Conservation (phyloP, 1,284 basidiomycete species). For the Megacollybia platyphylla region DNA sequence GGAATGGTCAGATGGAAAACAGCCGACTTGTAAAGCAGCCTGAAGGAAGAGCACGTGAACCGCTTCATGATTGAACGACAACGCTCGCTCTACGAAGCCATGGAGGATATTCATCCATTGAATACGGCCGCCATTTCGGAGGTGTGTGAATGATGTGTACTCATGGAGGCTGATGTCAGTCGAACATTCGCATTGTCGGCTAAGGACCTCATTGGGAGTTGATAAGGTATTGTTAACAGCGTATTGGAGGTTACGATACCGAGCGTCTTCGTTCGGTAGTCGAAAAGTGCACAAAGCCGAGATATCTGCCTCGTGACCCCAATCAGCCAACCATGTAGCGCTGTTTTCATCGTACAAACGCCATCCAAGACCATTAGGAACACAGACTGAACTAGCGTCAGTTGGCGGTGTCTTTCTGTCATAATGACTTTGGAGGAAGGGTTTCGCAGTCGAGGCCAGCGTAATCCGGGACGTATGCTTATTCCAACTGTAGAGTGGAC, state of each 20-base stretch:
- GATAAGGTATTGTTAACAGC: slow-evolving; percentile 22
- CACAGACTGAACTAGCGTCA: slow-evolving; percentile 8
- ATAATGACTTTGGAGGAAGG: slow-evolving; percentile 3
- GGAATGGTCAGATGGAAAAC: slow-evolving; percentile 7
- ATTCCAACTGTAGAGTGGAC: background rate
- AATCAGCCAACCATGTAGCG: slow-evolving; percentile 6
- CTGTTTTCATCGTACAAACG: slow-evolving; percentile 7
- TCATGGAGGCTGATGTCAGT: slow-evolving; percentile 26
- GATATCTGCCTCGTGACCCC: slow-evolving; percentile 4
- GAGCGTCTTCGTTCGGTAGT: slow-evolving; percentile 12
- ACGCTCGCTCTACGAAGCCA: slow-evolving; percentile 20
- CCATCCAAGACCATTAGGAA: slow-evolving; percentile 17
- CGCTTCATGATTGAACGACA: slow-evolving; percentile 23
- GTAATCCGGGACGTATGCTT: background rate
- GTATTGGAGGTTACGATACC: slow-evolving; percentile 22
- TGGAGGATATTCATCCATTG: slow-evolving; percentile 38
- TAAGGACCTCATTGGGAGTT: slow-evolving; percentile 28
- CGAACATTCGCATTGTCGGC: slow-evolving; percentile 24
- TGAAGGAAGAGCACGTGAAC: slow-evolving; percentile 27
- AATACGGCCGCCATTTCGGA: slow-evolving; percentile 26
- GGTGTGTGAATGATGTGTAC: slow-evolving; percentile 23
- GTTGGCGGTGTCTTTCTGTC: background rate
- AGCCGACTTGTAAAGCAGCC: slow-evolving; percentile 29
- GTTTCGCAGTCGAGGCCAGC: slow-evolving; percentile 2
- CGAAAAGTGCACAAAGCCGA: slow-evolving; percentile 15